phyloP scores from a whole-genome alignment of 2,329 filamentous ascomycete species.

The Calonectria pauciramosa region DNA sequence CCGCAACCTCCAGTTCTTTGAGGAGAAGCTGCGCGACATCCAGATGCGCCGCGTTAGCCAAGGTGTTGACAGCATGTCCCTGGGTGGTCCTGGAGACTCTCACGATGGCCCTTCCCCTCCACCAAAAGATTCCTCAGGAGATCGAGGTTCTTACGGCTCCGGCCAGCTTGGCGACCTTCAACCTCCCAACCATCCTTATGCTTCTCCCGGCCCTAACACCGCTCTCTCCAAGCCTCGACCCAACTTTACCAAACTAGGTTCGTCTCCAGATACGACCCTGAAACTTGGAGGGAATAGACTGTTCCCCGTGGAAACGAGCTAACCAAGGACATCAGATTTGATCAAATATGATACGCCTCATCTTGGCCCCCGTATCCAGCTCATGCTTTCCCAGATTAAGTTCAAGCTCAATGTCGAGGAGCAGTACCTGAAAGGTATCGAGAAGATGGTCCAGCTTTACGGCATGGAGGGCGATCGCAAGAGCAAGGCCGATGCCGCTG shows the following conservation, averaged over 20 bases:
- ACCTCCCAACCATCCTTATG: constrained; percentile 85
- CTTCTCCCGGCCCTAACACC: constrained; percentile 75
- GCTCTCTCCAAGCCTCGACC: constrained; percentile 80
- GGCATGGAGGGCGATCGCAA: constrained; percentile 97
- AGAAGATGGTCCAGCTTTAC: constrained; percentile 99
- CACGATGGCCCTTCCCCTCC: constrained; percentile 74
- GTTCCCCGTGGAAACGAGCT: constrained; percentile 19
- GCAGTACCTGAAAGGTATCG: constrained; percentile 98
- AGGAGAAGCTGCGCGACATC: constrained; percentile 90
- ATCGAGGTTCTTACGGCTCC: constrained; percentile 72
- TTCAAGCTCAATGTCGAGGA: constrained; percentile 99
- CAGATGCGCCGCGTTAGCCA: constrained; percentile 83
- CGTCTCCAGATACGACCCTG: constrained; percentile 47
- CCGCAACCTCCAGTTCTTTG: constrained; percentile 94
- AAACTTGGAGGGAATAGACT: constrained; percentile 8
- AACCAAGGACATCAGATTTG: constrained; percentile 73
- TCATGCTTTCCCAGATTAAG: constrained; percentile 98
- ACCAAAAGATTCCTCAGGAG: constrained; percentile 75
- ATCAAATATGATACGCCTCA: constrained; percentile 99
- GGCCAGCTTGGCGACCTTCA: constrained; percentile 76
- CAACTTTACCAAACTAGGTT: constrained; percentile 97
- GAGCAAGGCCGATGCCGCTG: constrained; percentile 93
- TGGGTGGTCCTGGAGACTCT: constrained; percentile 57
- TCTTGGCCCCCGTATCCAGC: constrained; percentile 95
- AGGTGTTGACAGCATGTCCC: constrained; percentile 75